Evolutionary conservation across 1,284 basidiomycete species (phyloP), one percentile per base, ranked within the genome.

Genomic region (Cutaneotrichosporon sp.): DNA sequence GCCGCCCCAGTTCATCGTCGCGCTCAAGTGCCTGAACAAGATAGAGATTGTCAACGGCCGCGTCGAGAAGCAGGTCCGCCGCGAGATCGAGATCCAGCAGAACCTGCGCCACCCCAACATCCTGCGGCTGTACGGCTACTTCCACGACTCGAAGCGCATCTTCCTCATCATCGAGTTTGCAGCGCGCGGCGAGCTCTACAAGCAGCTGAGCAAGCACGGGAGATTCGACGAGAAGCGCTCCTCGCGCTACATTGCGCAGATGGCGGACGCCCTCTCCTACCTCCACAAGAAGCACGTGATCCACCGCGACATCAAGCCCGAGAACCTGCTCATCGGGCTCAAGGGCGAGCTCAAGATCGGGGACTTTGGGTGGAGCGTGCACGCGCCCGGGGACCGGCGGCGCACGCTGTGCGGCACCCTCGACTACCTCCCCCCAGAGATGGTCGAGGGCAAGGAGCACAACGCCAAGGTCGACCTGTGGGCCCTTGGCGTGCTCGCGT

Each of bases 291-390:
- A 99, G 77, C 95, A 99, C 74, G 92, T 99, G 68, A 99, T 99
- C 63, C 97, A 99, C 76, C 88, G 97, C 25, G 97, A 99, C 74
- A 99, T 99, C 83, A 99, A 99, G 80, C 97, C 97, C 0, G 97
- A 98, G 81, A 99, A 99, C 76, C 81, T 99, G 54, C 84, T 99
- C 9, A 82, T 99, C 10, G 95, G 71, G 18, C 87, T 99, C 72
- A 91, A 94, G 68, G 97, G 95, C 49, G 95, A 99, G 76, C 83
- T 99, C 67, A 99, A 99, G 84, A 97, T 99, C 67, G 97, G 88
- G 7, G 97, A 99, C 79, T 99, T 99, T 79, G 97, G 97, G 8
- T 99, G 97, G 95, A 93, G 90, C 73, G 95, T 99, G 3, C 97
- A 99, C 77, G 97, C 97, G 0, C 97, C 95, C 0, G 88, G 92